Percentiles rank a stretch among this genome's conserved stretches.
Evolutionary conservation across 106 monocot species (phyloP).

Genomic region (Dioscorea zingiberensis): DNA sequence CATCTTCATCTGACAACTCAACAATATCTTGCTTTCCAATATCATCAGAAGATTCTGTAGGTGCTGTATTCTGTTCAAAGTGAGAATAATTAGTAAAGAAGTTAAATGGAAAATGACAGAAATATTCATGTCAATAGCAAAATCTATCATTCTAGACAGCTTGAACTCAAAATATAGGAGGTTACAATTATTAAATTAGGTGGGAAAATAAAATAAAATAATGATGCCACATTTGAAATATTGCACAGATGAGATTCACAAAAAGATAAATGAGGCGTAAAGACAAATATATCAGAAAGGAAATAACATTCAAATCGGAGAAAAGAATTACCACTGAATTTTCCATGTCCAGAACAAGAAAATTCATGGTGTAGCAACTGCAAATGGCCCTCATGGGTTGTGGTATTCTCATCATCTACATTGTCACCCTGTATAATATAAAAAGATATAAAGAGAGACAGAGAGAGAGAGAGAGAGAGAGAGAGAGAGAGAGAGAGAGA

Average conservation of each 20-base stretch:
- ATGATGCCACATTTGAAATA: background rate
- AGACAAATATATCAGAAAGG: background rate
- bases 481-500: too few relatives aligned
- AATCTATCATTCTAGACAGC: too few relatives aligned
- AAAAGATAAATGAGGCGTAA: background rate
- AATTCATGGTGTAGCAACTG: conserved; percentile 52
- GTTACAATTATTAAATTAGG: background rate
- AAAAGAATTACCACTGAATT: conserved; percentile 61
- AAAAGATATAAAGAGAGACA: too few relatives aligned
- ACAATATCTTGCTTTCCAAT: conserved; percentile 79
- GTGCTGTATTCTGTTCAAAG: conserved; percentile 76
- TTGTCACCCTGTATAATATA: conserved; percentile 41
- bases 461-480: too few relatives aligned
- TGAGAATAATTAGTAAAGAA: background rate
- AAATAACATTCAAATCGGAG: background rate
- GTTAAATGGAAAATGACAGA: background rate
- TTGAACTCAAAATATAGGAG: too few relatives aligned
- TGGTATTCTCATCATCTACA: conserved; percentile 26
- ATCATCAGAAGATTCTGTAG: conserved; percentile 94
- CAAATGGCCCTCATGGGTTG: conserved; percentile 27
- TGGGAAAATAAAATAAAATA: background rate
- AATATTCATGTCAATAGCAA: too few relatives aligned
- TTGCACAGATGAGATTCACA: background rate
- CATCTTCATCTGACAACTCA: conserved; percentile 72
- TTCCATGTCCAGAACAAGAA: conserved; percentile 67